Base-by-base conservation (phyloP, 441 rosid genomes). In the Theobroma grandiflorum region DNA sequence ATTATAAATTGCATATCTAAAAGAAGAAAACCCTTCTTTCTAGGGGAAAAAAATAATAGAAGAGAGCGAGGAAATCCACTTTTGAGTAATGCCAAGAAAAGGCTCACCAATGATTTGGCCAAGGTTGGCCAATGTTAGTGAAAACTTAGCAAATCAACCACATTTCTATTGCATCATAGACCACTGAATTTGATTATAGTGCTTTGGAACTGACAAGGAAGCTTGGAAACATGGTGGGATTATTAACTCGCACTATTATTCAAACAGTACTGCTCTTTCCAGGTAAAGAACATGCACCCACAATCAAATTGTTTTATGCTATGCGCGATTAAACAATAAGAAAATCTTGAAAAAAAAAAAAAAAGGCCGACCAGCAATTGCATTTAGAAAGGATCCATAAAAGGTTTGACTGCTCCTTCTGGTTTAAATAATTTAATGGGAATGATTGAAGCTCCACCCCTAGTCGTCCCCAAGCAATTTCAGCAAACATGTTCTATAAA, bases 81-180 rank as follows among this genome's bases (percentile, higher is more conserved):
- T 33, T 58, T 74, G 33, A 78, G 76, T 71, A 82, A 71, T 43
- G n/a, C 37, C 12, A 49, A 67, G 61, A 63, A 59, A 67, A 67
- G 15, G 72, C 49, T 26, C 31, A 26, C 31, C 31, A 0, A 26
- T 26, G 31, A 26, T 26, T 26, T 45, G 49, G 8, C 68, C 9
- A 64, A n/a, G 66, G 2, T 31, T 50, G 53, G 37, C 78, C 52
- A 18, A n/a, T 66, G 65, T 33, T 69, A 4, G 14, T 40, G 4
- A 67, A 33, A 67, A 31, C 26, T 61, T 42, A 40, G 2, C 63
- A 47, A 40, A 68, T 78, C 4, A 63, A 65, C 73, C 38, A 58
- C 63, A 4, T 58, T 14, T 38, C 50, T 73, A 11, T 61, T 74
- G 38, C 57, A 5, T 45, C 74, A 71, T 71, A 4, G 10, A 64